Percentiles rank a stretch among this genome's conserved stretches.
Evolutionary conservation across 139 green algal species (phyloP).

Genomic region (Tetraselmis chui): DNA sequence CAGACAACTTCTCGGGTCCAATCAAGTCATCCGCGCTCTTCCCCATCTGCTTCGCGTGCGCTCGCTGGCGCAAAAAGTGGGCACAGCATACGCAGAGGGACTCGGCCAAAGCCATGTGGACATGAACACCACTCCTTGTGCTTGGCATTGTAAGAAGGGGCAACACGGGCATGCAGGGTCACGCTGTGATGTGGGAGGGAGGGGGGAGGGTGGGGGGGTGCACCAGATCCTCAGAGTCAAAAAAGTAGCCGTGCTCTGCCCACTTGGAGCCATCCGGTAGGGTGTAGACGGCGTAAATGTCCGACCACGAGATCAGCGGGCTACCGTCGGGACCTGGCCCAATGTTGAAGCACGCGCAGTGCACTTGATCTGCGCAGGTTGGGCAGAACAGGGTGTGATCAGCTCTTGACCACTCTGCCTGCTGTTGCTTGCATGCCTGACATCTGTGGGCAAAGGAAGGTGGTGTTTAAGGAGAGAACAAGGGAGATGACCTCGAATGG

Average conservation of each 20-base stretch:
- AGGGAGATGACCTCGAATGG: constrained; percentile 12
- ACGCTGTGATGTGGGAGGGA: not conserved
- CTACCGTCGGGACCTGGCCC: constrained; percentile 21
- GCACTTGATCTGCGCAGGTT: constrained; percentile 13
- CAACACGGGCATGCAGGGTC: no score
- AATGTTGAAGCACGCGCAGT: constrained; percentile 42
- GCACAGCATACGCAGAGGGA: not conserved
- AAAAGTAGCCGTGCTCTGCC: constrained; percentile 35
- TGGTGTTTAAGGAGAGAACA: no score
- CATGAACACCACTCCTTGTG: constrained; percentile 1
- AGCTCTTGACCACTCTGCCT: no score
- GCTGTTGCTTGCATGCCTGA: no score
- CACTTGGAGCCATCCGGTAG: constrained; percentile 37
- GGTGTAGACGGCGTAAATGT: constrained; percentile 30
- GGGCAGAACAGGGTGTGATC: no score
- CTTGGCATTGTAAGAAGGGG: no score
- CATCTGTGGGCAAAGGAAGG: no score
- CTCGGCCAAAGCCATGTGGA: not conserved
- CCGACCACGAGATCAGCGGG: constrained; percentile 33
- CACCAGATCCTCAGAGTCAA: constrained; percentile 33
- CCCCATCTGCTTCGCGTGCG: constrained; percentile 8
- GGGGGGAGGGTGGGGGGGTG: not conserved
- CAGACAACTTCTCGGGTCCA: not conserved
- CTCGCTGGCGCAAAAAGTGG: not conserved
- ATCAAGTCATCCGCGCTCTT: not conserved